Base-by-base conservation (phyloP, 176 grass and related monocot genomes). In the Alopecurus myosuroides region DNA sequence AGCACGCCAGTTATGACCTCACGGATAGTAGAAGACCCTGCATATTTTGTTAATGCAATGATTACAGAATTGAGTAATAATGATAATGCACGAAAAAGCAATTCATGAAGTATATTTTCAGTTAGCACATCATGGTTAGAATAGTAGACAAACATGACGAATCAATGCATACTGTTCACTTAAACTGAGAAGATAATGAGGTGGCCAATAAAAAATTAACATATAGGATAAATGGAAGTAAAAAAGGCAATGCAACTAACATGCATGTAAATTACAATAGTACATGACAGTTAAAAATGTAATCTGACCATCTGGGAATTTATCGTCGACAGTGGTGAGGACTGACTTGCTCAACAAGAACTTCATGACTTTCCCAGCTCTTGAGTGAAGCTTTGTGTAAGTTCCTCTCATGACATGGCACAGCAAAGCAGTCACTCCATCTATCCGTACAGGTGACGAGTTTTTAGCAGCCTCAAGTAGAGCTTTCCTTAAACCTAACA, bases 401-500 rank as follows among this genome's bases (percentile, higher is more conserved):
- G 85, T 89, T 70, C 95, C 91, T 92, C 84, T 92, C 91, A 98
- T 98, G 60, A 86, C 82, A 84, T 98, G 60, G 71, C 87, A 95
- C 60, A 95, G 42, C 84, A 98, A 91, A 93, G 93, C 87, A 63
- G 80, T 77, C 77, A 52, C 89, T 68, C 93, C 93, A 26, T 86
- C 91, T 80, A 77, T 92, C 75, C 75, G 80, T 78, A 72, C 23
- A 57, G 90, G 57, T 57, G 90, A 92, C 23, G 95, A 82, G 62
- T 76, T 90, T 90, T 93, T 92, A 46, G 77, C 87, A 82, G 92
- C 90, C 60, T 95, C 87, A 70, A 33, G 18, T 60, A 93, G 75
- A 71, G 86, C 79, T 80, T 95, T 85, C 68, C 37, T 86, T 82
- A 95, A 78, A 87, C 95, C 95, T 98, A 81, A 28, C 13, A 85